Evolutionary conservation across 306 rosid species (phyloP).

Genomic region (Casuarina glauca): DNA sequence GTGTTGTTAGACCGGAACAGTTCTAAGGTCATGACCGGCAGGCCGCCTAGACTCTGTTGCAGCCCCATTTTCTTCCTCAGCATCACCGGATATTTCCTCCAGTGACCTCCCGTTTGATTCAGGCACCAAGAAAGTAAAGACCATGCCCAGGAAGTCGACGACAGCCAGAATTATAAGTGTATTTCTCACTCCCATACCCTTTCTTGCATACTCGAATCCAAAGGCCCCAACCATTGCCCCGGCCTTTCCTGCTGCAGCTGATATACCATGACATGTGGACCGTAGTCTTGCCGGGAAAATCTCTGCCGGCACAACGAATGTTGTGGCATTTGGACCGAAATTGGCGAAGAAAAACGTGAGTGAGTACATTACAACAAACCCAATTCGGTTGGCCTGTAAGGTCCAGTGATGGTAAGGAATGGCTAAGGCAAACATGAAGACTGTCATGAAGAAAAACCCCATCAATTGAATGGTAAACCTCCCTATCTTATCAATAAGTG

Average conservation of each 20-base stretch:
- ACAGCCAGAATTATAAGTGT: conserved; percentile 60
- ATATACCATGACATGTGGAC: conserved; percentile 90
- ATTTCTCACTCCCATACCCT: conserved; percentile 53
- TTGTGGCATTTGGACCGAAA: conserved; percentile 85
- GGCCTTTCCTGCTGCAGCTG: conserved; percentile 86
- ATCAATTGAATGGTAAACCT: conserved; percentile 66
- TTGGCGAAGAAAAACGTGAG: conserved; percentile 91
- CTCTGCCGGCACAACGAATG: conserved; percentile 88
- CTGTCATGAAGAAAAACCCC: conserved; percentile 90
- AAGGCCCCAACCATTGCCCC: conserved; percentile 90
- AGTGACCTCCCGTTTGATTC: conserved; percentile 81
- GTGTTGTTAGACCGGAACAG: conserved; percentile 28
- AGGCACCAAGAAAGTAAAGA: conserved; percentile 80
- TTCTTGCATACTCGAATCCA: conserved; percentile 66
- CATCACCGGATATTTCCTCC: conserved; percentile 82
- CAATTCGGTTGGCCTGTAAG: conserved; percentile 50
- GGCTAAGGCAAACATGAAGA: conserved; percentile 85
- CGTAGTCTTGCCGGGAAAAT: conserved; percentile 81
- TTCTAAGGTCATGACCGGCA: conserved; percentile 24
- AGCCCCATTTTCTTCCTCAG: conserved; percentile 35
- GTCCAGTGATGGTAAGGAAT: conserved; percentile 91
- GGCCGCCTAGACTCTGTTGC: conserved; percentile 27
- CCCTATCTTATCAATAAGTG: conserved; percentile 64
- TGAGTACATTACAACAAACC: conserved; percentile 76
- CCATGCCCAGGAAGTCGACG: conserved; percentile 53